Evolutionary conservation across 495 filamentous ascomycete genomes (phyloP), one percentile per base, ranked within the genome.

Genomic region (Neurospora sp.): DNA sequence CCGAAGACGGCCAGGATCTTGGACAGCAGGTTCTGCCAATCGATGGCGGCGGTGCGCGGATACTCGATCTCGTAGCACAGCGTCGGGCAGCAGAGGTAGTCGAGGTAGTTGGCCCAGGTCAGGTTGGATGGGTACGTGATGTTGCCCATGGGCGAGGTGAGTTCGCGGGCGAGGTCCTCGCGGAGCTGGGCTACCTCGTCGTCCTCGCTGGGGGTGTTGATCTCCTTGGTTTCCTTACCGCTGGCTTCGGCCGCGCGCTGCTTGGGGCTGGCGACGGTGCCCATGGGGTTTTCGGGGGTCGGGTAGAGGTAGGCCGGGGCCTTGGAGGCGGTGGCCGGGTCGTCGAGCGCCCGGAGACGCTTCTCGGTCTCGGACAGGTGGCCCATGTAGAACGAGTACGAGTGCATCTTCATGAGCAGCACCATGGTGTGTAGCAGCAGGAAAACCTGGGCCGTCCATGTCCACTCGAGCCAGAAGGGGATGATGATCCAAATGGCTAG

Each of bases 1-100:
- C 96, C 96, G 81, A 98, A 98, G 15, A 95, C 90, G 39, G 96
- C 96, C n/a, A 92, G 85, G 37, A 92, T 87, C 82, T 98, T 98
- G 79, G 89, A 92, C 39, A 91, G 88, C 39, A 99, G 87, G 74
- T 95, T 91, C n/a, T 87, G 85, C 93, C 93, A 97, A 74, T 91
- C 86, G 37, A 92, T 89, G 9, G 85, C 84, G 5, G 85, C 82
- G 48, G 89, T 95, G 36, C 96, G 90, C 3, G 96, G 96, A 83
- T 98, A 99, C 77, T 98, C 96, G 48, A 99, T 86, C 82, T 99
- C 96, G 81, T 99, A 99, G 84, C 96, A 99, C 37, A 99, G 87
- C 1, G 96, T 99, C 11, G 96, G 96, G 77, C 96, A 99, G 78
- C 94, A 89, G 17, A 97, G 83, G 81, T 90, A 99, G 82, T 99